A percentile compares a stretch with the other conserved stretches of the same genome.
Conservation (phyloP, 441 rosid species). For the Macaranga tanarius region DNA sequence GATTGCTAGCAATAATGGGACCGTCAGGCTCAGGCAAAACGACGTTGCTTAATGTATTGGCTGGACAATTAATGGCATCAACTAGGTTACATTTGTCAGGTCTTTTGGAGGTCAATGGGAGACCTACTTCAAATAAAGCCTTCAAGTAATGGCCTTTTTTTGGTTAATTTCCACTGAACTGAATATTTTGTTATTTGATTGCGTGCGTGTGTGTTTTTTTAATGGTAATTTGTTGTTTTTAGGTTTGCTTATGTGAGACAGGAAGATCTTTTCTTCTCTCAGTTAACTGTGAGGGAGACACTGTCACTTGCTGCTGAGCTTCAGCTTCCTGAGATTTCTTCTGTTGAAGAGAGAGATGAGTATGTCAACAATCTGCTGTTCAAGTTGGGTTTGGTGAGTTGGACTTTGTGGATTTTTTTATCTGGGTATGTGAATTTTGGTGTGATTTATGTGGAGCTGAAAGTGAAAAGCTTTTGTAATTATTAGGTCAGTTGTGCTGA, state of each 20-base stretch:
- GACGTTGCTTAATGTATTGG: constrained; percentile 83
- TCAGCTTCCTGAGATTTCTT: constrained; percentile 67
- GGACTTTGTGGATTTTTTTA: background rate
- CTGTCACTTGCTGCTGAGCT: constrained; percentile 89
- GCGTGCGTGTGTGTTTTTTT: background rate
- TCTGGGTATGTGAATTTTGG: background rate
- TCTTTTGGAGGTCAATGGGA: constrained; percentile 82
- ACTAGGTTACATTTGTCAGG: constrained; percentile 77
- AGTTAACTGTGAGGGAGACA: constrained; percentile 89
- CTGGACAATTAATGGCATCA: constrained; percentile 70
- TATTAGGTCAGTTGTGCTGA: constrained; percentile 81
- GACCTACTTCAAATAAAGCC: constrained; percentile 54
- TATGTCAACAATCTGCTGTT: constrained; percentile 74
- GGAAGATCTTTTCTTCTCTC: constrained; percentile 95
- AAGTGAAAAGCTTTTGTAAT: constrained; percentile 6
- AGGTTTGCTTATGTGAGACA: constrained; percentile 92
- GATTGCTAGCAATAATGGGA: constrained; percentile 92
- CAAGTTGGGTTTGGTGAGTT: constrained; percentile 79
- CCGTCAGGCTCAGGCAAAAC: constrained; percentile 98
- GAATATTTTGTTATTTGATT: background rate
- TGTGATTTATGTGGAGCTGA: background rate
- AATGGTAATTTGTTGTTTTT: constrained; percentile 29
- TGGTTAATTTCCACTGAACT: background rate
- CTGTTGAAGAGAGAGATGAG: constrained; percentile 74
- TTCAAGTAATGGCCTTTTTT: constrained; percentile 50